Percentiles rank a stretch among this genome's conserved stretches.
These are phyloP conservation scores for Pecoramyces ruminantium DNA, from an alignment of 192 early-diverging fungal species.

Conservation along the genomic window DNA sequence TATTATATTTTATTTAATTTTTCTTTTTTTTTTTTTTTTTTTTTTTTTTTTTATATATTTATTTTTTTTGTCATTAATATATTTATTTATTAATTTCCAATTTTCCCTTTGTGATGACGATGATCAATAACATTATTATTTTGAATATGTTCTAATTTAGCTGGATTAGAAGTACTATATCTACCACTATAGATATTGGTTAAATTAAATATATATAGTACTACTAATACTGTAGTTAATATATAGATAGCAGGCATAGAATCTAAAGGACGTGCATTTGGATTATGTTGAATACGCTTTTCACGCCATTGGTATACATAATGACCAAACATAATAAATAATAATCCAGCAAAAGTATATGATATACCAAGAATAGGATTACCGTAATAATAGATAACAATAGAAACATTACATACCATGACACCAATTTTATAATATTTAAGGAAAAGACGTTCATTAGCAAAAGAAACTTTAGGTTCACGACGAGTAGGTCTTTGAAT, in stretches of 20 bases:
- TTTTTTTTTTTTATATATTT: too few species aligned
- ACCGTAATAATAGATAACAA: background rate
- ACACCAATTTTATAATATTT: background rate
- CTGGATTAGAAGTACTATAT: background rate
- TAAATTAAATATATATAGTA: background rate
- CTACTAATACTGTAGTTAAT: background rate
- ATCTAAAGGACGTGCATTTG: background rate
- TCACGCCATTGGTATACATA: background rate
- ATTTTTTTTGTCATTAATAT: too few species aligned
- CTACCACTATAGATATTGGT: background rate
- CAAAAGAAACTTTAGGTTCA: constrained; percentile 75
- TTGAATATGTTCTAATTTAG: background rate
- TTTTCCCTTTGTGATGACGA: background rate
- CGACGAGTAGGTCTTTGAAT: background rate
- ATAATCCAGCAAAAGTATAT: background rate
- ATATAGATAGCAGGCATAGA: background rate
- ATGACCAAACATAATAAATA: background rate
- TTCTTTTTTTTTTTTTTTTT: too few species aligned
- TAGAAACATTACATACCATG: background rate
- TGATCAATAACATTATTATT: background rate
- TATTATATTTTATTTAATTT: too few species aligned
- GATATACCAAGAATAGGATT: background rate
- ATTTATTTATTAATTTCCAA: background rate
- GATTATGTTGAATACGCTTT: background rate
- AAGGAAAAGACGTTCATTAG: constrained; percentile 74